Evolutionary conservation across 2,329 filamentous ascomycete genomes (phyloP).

Genomic region (Arthrobotrys iridis): DNA sequence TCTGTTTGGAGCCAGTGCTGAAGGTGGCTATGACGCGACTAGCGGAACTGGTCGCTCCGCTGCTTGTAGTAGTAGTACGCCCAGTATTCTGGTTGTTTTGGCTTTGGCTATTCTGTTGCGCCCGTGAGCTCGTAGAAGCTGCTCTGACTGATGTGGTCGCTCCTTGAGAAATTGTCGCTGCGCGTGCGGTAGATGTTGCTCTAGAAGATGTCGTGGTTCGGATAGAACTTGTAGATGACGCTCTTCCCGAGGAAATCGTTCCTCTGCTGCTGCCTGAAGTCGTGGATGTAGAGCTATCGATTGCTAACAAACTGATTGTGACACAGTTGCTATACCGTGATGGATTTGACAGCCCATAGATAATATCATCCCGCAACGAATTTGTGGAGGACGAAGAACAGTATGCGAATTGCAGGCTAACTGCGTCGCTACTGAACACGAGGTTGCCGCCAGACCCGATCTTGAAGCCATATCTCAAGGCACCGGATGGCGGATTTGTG

Average conservation of each 20-base stretch:
- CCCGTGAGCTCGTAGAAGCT: neutral
- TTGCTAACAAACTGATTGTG: conserved; percentile 19
- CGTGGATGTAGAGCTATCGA: neutral
- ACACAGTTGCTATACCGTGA: conserved; percentile 21
- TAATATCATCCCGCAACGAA: conserved; percentile 2
- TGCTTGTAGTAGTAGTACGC: neutral
- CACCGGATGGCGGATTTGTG: conserved; percentile 5
- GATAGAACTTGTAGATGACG: neutral
- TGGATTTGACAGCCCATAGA: conserved; percentile 24
- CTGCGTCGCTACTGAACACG: neutral
- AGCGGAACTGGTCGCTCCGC: neutral
- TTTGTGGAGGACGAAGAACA: neutral
- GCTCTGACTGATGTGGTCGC: neutral
- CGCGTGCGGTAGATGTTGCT: neutral
- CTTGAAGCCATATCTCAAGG: conserved; percentile 16
- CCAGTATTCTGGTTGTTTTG: conserved; percentile 3
- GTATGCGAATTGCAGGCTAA: conserved; percentile 24
- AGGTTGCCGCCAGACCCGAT: conserved; percentile 9
- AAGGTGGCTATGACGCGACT: conserved; percentile 5
- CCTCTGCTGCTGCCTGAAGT: neutral
- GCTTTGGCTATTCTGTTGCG: neutral
- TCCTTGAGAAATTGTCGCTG: neutral
- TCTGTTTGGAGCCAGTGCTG: conserved; percentile 12
- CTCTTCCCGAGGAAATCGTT: neutral
- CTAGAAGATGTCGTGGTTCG: neutral